Conservation (phyloP, 257 asterid species). For the Schizonepeta tenuifolia region DNA sequence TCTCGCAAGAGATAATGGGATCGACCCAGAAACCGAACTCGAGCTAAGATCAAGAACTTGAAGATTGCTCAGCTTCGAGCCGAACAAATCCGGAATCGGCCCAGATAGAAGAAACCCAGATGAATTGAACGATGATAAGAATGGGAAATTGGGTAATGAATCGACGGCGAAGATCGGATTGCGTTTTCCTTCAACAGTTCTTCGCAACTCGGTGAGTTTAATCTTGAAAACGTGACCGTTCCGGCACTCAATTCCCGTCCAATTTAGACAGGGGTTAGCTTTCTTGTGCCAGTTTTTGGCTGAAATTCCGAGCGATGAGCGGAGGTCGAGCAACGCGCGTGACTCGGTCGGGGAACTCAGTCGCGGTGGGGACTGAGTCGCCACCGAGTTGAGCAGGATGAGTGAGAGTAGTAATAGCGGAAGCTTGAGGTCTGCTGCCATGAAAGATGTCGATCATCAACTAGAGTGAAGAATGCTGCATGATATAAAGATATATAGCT, state of each 20-base stretch:
- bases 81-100: conserved; percentile 69
- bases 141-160: conserved; percentile 49
- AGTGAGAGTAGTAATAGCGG: neutral
- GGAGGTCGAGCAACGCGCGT: conserved; percentile 56
- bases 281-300: conserved; percentile 66
- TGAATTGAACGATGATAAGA: conserved; percentile 52
- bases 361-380: conserved; percentile 36
- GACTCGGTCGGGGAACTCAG: conserved; percentile 52
- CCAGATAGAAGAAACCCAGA: conserved; percentile 67
- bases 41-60: conserved; percentile 74
- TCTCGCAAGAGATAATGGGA: conserved; percentile 61
- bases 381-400: conserved; percentile 37
- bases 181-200: conserved; percentile 45
- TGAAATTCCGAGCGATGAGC: conserved; percentile 66
- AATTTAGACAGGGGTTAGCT: conserved; percentile 61
- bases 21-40: conserved; percentile 59
- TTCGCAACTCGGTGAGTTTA: conserved; percentile 50
- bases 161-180: conserved; percentile 58
- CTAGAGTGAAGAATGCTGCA: neutral
- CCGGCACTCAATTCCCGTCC: conserved; percentile 69
- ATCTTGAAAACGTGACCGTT: conserved; percentile 52
- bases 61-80: conserved; percentile 47
- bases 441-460: neutral
- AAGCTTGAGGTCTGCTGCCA: conserved; percentile 41
- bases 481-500: neutral